A percentile compares a stretch with the other conserved stretches of the same genome.
Conservation (phyloP, 208 protist genomes). For the Blastocrithidia nonstop region DNA sequence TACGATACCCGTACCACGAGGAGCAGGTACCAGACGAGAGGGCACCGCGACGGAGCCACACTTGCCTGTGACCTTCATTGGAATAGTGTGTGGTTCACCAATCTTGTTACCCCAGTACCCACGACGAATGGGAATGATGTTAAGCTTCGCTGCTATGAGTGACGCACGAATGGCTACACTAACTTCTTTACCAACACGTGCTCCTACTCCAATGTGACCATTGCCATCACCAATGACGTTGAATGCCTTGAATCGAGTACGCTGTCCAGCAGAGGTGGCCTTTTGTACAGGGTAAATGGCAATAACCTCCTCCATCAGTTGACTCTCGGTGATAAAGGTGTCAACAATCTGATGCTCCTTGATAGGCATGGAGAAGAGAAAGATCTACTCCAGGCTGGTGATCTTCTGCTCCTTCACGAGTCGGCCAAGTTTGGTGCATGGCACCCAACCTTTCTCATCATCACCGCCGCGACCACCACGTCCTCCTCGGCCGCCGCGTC, state of each 20-base stretch:
- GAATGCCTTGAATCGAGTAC: constrained; percentile 99
- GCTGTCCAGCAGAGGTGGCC: constrained; percentile 98
- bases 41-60: constrained; percentile 96
- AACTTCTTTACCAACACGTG: constrained; percentile 98
- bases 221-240: constrained; percentile 97
- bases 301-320: constrained; percentile 92
- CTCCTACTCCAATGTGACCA: constrained; percentile 97
- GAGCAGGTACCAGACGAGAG: constrained; percentile 98
- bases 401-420: constrained; percentile 95
- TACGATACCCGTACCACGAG: constrained; percentile 98
- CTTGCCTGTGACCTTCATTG: constrained; percentile 98
- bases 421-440: constrained; percentile 98
- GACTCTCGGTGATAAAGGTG: constrained; percentile 85
- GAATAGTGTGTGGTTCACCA: constrained; percentile 98
- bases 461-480: constrained; percentile 27
- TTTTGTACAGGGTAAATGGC: constrained; percentile 99
- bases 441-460: constrained; percentile 94
- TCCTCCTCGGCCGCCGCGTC: constrained; percentile 39
- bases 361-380: constrained; percentile 98
- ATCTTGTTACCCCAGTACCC: constrained; percentile 99
- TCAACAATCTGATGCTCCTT: constrained; percentile 99
- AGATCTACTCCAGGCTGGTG: constrained; percentile 97
- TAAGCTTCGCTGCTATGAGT: constrained; percentile 96
- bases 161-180: constrained; percentile 97
- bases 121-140: constrained; percentile 95